A percentile compares a stretch with the other conserved stretches of the same genome.
phyloP scores from a whole-genome alignment of 352 stramenopile species.

The Globisporangium solare region DNA sequence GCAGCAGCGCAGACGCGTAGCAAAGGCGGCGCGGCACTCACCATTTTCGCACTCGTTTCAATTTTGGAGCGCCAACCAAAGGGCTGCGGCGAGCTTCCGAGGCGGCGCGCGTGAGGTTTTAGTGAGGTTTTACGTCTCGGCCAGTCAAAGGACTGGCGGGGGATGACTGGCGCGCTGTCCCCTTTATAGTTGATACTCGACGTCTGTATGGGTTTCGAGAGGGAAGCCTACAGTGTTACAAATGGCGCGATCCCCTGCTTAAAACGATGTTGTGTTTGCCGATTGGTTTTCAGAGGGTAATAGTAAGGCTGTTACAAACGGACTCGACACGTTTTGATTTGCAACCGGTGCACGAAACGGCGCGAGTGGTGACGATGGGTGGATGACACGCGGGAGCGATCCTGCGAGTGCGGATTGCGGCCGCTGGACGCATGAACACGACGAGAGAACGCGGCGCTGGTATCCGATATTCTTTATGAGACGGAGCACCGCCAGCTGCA shows the following conservation, averaged over 20 bases:
- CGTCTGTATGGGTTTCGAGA: too few species aligned
- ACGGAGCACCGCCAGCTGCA: not conserved
- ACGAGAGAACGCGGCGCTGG: not conserved
- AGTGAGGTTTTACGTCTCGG: conserved; percentile 8
- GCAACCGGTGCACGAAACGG: not conserved
- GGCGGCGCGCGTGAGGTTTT: conserved; percentile 3
- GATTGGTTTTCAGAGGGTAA: not conserved
- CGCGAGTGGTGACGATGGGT: not conserved
- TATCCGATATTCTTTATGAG: conserved; percentile 7
- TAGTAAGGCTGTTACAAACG: not conserved
- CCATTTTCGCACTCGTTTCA: conserved; percentile 21
- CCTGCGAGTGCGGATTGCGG: too few species aligned
- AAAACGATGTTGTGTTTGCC: not conserved
- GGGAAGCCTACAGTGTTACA: too few species aligned
- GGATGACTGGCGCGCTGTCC: not conserved
- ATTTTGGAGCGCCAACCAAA: conserved; percentile 18
- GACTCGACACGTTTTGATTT: not conserved
- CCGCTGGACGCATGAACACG: too few species aligned
- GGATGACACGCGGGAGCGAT: not conserved
- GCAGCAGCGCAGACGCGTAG: not conserved
- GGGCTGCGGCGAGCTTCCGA: not conserved
- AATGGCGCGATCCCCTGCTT: not conserved
- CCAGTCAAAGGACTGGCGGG: not conserved
- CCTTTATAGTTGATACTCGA: too few species aligned
- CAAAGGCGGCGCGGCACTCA: conserved; percentile 1